Percentiles rank a stretch among this genome's conserved stretches.
phyloP scores from a whole-genome alignment of 495 filamentous ascomycete species.

The Aspergillus leporis region DNA sequence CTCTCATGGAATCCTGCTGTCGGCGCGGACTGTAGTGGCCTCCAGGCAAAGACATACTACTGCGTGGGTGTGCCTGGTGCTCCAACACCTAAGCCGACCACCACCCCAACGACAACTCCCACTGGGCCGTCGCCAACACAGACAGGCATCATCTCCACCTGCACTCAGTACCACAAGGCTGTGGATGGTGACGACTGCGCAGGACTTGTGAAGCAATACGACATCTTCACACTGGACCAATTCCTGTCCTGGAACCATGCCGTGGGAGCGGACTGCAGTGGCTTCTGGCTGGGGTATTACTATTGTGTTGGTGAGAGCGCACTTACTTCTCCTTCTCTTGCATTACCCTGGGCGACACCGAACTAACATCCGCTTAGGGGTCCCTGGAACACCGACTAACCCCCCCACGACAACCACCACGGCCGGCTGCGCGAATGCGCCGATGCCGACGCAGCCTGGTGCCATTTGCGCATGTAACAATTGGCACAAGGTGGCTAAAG shows the following conservation, averaged over 20 bases:
- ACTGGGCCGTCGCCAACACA: slow-evolving; percentile 2
- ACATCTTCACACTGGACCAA: background rate
- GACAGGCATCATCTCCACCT: background rate
- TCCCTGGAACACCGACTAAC: slow-evolving; percentile 2
- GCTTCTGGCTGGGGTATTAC: background rate
- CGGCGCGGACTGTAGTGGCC: background rate
- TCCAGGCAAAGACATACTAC: background rate
- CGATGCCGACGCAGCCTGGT: background rate
- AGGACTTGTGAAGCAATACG: background rate
- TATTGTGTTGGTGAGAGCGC: background rate
- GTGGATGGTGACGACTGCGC: slow-evolving; percentile 2
- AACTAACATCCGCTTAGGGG: slow-evolving; percentile 9
- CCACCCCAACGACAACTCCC: background rate
- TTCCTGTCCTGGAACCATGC: slow-evolving; percentile 1
- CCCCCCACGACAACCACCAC: background rate
- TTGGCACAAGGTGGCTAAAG: background rate
- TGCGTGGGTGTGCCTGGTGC: background rate
- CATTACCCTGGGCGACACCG: background rate
- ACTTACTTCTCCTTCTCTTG: background rate
- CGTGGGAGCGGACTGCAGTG: background rate
- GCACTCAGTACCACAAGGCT: slow-evolving; percentile 5
- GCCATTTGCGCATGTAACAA: background rate
- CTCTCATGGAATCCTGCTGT: background rate
- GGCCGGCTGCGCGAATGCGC: background rate
- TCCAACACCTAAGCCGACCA: background rate